Conservation (phyloP, 306 rosid species). For the Morella rubra region DNA sequence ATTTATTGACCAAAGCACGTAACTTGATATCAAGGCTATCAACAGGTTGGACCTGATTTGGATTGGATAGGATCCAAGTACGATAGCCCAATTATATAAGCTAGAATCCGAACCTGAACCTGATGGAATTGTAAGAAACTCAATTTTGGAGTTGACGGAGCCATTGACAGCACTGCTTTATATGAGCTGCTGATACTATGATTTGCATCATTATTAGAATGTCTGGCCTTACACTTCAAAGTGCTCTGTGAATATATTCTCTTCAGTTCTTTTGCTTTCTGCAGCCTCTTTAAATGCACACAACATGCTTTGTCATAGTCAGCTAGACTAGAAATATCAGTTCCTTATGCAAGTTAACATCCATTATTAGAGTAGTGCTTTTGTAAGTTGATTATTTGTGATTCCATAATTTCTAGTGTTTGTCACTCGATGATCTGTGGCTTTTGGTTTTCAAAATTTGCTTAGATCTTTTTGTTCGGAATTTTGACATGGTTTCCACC, state of each 20-base stretch:
- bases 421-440: neutral
- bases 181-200: slow-evolving; percentile 15
- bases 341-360: neutral
- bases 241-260: neutral
- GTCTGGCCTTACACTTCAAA: slow-evolving; percentile 10
- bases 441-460: neutral
- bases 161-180: neutral
- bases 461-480: neutral
- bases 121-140: neutral
- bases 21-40: neutral
- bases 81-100: neutral
- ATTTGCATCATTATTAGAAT: neutral
- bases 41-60: neutral
- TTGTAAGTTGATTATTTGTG: neutral
- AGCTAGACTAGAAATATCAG: neutral
- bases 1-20: neutral
- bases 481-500: slow-evolving; percentile 11
- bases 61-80: neutral
- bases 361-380: neutral
- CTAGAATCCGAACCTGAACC: neutral
- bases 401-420: neutral
- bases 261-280: slow-evolving; percentile 13
- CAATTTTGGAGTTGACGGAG: neutral
- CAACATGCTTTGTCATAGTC: neutral
- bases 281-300: neutral